Evolutionary conservation across 2,329 filamentous ascomycete genomes (phyloP), one percentile per base, ranked within the genome.

Genomic region (Thermochaetoides dissita): DNA sequence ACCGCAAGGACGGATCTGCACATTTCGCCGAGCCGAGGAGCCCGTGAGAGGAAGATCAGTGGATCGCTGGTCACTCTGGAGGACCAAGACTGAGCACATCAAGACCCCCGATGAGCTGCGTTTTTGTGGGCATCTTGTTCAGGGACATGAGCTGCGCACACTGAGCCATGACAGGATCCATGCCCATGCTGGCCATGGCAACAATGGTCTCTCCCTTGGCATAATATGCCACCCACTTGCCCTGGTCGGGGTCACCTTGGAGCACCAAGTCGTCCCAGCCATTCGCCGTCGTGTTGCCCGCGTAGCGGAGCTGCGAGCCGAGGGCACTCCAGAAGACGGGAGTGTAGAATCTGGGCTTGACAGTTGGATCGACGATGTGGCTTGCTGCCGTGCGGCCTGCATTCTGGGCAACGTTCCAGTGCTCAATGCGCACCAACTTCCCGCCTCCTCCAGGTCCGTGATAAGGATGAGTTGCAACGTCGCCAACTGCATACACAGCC

Each of bases 331-430:
- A 98, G 68, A 98, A 98, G 39, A 98, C 75, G 1, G 91, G 91
- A 44, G 91, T 89, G 62, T 94, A 95, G 2, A 75, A 68, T 53
- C 83, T 78, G 1, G 78, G 68, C 48, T 71, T 69, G 37, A 70
- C 59, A 7, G 70, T 62, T 0, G 81, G 73, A 53, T 81, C 69
- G 51, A 78, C 72, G 55, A 98, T 94, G 53, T 84, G 76, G 40
- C 70, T 69, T 2, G 87, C 91, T 1, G 82, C 89, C 24, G 74
- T 72, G 36, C 89, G 83, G 3, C 91, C 91, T 2, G 84, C 71
- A 56, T 96, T 95, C 57, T 96, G 91, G 5, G 91, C 91, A 3
- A 98, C 91, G 62, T 95, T 89, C 91, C 91, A 98, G 60, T 98
- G 91, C 68, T 98, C 91, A 57, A 96, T 95, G 49, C 91, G 81